Percentiles rank a stretch among this genome's conserved stretches.
phyloP scores from a whole-genome alignment of 2,329 filamentous ascomycete genomes.

The Fusarium guadeloupense region DNA sequence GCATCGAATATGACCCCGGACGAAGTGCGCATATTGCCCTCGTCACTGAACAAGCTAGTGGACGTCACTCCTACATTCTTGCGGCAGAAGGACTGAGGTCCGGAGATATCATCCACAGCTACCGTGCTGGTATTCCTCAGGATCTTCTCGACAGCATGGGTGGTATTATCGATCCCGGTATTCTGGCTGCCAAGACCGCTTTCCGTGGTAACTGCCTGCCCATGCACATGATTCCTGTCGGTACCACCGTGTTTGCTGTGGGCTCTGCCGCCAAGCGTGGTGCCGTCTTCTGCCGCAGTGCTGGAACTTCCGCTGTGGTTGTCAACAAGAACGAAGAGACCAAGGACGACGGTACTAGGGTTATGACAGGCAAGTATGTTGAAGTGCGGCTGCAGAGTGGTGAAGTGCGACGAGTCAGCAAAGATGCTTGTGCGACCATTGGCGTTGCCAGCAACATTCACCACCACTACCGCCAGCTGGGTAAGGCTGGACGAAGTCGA shows the following conservation, averaged over 20 bases:
- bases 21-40: constrained; percentile 94
- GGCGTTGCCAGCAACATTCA: constrained; percentile 94
- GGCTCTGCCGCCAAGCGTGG: constrained; percentile 77
- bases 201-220: constrained; percentile 95
- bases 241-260: constrained; percentile 92
- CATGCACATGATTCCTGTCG: constrained; percentile 93
- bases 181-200: constrained; percentile 92
- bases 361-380: constrained; percentile 79
- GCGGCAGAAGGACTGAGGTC: constrained; percentile 94
- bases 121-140: constrained; percentile 85
- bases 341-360: constrained; percentile 65
- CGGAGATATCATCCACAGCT: constrained; percentile 92
- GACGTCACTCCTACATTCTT: constrained; percentile 87
- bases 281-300: constrained; percentile 93
- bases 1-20: constrained; percentile 95
- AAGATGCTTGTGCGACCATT: constrained; percentile 93
- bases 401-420: constrained; percentile 88
- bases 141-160: constrained; percentile 92
- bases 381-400: constrained; percentile 90
- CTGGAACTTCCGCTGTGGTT: constrained; percentile 89
- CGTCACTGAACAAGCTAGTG: constrained; percentile 76
- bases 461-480: constrained; percentile 88
- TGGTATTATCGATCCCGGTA: constrained; percentile 90
- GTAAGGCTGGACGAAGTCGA: constrained; percentile 92
- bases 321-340: constrained; percentile 87